Evolutionary conservation across 257 asterid species (phyloP).

Genomic region (Cynanchum wilfordii): DNA sequence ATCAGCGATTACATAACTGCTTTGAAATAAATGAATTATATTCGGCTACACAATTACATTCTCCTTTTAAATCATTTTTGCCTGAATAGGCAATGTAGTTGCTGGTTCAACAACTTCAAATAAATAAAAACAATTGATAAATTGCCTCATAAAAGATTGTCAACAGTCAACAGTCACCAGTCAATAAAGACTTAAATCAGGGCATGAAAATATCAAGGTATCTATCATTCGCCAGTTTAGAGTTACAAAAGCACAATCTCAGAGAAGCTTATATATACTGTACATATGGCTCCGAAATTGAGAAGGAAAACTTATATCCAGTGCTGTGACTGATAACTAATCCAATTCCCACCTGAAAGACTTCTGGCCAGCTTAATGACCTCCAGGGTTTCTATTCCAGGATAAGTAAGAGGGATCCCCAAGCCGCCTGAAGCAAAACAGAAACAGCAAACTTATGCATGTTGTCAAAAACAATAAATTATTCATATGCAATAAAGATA

Average conservation of each 20-base stretch:
- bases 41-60: background rate
- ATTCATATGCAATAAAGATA: background rate
- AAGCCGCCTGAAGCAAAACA: conserved; percentile 57
- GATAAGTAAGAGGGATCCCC: conserved; percentile 93
- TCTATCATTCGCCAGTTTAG: background rate
- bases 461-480: background rate
- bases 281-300: conserved; percentile 12
- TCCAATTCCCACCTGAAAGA: background rate
- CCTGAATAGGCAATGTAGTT: background rate
- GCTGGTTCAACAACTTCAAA: background rate
- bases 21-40: background rate
- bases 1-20: too few relatives aligned
- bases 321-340: background rate
- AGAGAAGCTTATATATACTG: background rate
- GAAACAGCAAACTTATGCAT: background rate
- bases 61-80: background rate
- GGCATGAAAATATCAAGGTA: background rate
- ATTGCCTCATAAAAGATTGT: background rate
- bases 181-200: background rate
- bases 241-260: conserved; percentile 5
- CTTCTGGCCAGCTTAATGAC: conserved; percentile 36
- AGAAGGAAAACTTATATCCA: background rate
- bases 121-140: background rate
- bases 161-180: background rate
- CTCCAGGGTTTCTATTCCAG: conserved; percentile 83